Evolutionary conservation across 139 green algal genomes (phyloP).

Genomic region (Trebouxia sp.): DNA sequence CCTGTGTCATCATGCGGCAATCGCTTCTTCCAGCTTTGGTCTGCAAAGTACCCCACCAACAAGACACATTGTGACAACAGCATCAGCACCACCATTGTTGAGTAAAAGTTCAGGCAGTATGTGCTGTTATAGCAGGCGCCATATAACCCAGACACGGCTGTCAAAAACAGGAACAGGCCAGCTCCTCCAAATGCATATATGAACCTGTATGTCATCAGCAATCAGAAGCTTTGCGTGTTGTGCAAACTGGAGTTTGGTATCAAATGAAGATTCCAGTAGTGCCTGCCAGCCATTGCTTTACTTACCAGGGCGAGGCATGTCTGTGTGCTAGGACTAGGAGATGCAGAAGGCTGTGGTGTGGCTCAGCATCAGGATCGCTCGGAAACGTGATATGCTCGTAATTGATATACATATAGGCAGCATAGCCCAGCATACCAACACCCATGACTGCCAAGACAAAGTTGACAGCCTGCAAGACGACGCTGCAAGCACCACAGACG

Average conservation of each 20-base stretch:
- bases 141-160: conserved; percentile 30
- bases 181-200: conserved; percentile 39
- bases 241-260: not conserved
- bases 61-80: conserved; percentile 32
- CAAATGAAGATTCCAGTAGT: not conserved
- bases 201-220: conserved; percentile 31
- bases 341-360: not conserved
- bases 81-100: conserved; percentile 33
- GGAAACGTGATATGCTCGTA: not conserved
- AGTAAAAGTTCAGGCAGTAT: conserved; percentile 35
- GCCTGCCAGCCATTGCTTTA: not conserved
- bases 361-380: not conserved
- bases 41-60: conserved; percentile 34
- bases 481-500: too few species aligned
- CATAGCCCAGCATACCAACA: conserved; percentile 34
- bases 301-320: not conserved
- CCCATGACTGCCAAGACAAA: conserved; percentile 27
- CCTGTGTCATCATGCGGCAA: conserved; percentile 41
- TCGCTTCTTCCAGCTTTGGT: conserved; percentile 35
- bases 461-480: conserved; percentile 31
- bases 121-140: conserved; percentile 32
- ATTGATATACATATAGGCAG: conserved; percentile 37
- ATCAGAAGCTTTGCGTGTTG: not conserved
- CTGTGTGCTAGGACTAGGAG: not conserved
- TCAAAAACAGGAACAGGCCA: conserved; percentile 35